phyloP scores from a whole-genome alignment of 164 flowering plant species.

The Santalum album region DNA sequence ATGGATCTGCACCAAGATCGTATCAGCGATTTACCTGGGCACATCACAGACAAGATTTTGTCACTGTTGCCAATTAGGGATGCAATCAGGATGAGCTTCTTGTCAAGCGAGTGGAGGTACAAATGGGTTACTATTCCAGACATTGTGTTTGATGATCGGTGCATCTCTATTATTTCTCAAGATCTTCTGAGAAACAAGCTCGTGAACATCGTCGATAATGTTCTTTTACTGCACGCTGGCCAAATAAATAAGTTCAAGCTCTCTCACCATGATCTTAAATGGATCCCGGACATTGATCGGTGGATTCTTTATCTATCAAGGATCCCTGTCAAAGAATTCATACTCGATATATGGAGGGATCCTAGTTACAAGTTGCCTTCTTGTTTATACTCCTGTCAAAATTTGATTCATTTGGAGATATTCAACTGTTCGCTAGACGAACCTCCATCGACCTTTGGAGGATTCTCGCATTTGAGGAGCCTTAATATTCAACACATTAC shows the following conservation, averaged over 20 bases:
- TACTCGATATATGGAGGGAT: conserved; percentile 42
- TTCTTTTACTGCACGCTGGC: conserved; percentile 42
- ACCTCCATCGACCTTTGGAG: conserved; percentile 34
- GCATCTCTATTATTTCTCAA: conserved; percentile 21
- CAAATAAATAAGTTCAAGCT: conserved; percentile 46
- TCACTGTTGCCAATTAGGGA: conserved; percentile 42
- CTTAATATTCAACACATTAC: conserved; percentile 47
- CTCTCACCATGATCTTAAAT: conserved; percentile 30
- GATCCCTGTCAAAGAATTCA: conserved; percentile 30
- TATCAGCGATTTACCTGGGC: conserved; percentile 40
- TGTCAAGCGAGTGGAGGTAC: conserved; percentile 52
- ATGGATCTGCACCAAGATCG: conserved; percentile 26
- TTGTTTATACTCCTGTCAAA: conserved; percentile 32
- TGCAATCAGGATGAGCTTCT: conserved; percentile 47
- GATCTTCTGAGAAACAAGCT: conserved; percentile 28
- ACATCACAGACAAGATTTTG: conserved; percentile 38
- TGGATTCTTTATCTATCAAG: conserved; percentile 50
- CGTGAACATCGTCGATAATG: conserved; percentile 38
- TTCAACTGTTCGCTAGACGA: conserved; percentile 35
- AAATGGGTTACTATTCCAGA: conserved; percentile 38
- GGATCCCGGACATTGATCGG: conserved; percentile 33
- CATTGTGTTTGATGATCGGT: conserved; percentile 41
- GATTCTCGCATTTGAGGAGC: conserved; percentile 37
- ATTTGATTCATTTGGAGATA: conserved; percentile 34
- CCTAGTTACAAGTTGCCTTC: conserved; percentile 42